Evolutionary conservation across 192 early-diverging fungal genomes (phyloP).

Genomic region (Globomyces pollinis-pini): DNA sequence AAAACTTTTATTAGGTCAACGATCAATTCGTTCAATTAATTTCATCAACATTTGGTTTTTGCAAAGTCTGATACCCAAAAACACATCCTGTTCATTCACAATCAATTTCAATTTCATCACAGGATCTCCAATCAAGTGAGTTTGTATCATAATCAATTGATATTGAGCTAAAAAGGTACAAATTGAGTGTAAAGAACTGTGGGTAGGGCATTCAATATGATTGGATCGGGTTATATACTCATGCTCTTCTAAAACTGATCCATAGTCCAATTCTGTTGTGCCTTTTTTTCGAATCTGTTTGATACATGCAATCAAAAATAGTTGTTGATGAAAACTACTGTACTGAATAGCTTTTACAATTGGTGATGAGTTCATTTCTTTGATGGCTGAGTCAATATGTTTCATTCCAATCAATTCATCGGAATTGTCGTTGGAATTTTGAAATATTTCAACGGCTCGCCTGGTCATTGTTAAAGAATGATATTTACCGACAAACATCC

Average conservation of each 20-base stretch:
- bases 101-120: neutral
- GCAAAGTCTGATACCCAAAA: neutral
- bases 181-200: neutral
- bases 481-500: conserved; percentile 77
- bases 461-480: conserved; percentile 16
- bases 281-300: conserved; percentile 57
- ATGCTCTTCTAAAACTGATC: conserved; percentile 43
- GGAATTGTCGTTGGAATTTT: conserved; percentile 10
- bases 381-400: conserved; percentile 67
- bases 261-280: conserved; percentile 64
- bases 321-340: conserved; percentile 73
- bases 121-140: neutral
- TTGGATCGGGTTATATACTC: too few relatives aligned
- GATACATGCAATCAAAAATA: conserved; percentile 73
- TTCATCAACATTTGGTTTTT: neutral
- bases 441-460: conserved; percentile 25
- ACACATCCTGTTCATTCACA: conserved; percentile 2
- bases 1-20: too few relatives aligned
- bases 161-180: neutral
- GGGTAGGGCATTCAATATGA: neutral
- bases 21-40: conserved; percentile 2
- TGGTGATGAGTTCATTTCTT: conserved; percentile 80
- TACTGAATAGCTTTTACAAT: conserved; percentile 62
- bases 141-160: neutral
- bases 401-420: conserved; percentile 59